Conservation (phyloP, 495 filamentous ascomycete genomes). For the Chaetomidium leptoderma region DNA sequence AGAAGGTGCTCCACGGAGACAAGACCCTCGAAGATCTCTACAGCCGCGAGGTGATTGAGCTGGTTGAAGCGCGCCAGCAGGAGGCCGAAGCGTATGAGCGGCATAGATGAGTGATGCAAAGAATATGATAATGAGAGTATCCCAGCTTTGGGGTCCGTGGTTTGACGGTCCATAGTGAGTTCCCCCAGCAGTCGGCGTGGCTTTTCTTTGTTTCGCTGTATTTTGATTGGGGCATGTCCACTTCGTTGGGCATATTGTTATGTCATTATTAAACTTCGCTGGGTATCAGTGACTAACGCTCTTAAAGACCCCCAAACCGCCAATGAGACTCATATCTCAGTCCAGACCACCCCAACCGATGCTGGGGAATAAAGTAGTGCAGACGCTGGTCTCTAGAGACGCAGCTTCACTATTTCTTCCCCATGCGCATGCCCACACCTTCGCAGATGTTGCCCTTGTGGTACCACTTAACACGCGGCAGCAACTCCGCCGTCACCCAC, state of each 20-base stretch:
- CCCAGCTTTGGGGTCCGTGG: not conserved
- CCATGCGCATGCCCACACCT: constrained; percentile 40
- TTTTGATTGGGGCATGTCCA: not conserved
- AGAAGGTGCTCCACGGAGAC: constrained; percentile 66
- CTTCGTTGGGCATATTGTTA: not conserved
- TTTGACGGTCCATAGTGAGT: not conserved
- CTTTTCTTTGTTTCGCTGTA: not conserved
- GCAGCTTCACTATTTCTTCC: constrained; percentile 6
- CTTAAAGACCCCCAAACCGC: not conserved
- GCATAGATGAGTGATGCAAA: constrained; percentile 18
- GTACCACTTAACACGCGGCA: constrained; percentile 51
- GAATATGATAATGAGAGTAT: not conserved
- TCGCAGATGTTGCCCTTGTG: constrained; percentile 51
- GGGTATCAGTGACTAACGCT: constrained; percentile 13
- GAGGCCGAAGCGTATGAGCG: constrained; percentile 49
- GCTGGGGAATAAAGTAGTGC: not conserved
- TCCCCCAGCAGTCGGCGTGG: not conserved
- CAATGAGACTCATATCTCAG: not conserved
- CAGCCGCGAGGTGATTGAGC: constrained; percentile 55
- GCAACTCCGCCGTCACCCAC: constrained; percentile 60
- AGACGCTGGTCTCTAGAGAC: not conserved
- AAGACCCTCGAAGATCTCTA: constrained; percentile 71
- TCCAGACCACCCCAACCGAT: not conserved
- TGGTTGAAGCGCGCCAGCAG: constrained; percentile 57
- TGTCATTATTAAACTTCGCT: not conserved